Evolutionary conservation across 805 yeast genomes (phyloP).

Genomic region (Schwanniomyces sp.): DNA sequence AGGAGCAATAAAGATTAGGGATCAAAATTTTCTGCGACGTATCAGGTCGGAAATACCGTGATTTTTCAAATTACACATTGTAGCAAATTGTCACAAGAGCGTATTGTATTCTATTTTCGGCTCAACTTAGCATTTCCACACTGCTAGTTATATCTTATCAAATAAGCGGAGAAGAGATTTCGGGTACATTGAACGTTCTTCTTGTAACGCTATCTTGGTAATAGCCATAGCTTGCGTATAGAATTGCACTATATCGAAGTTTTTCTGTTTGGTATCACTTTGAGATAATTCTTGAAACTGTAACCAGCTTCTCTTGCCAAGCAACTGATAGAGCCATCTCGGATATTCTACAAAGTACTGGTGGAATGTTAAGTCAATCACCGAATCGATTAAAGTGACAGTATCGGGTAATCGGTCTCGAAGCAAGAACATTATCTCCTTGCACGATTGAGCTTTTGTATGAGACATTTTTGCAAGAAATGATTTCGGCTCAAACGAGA

Average conservation of each 20-base stretch:
- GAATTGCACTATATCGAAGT: slow-evolving; percentile 5
- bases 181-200: background rate
- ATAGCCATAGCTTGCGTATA: slow-evolving; percentile 1
- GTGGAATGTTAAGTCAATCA: slow-evolving; percentile 6
- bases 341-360: slow-evolving; percentile 10
- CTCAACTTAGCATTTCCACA: background rate
- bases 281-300: slow-evolving; percentile 10
- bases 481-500: slow-evolving; percentile 2
- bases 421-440: slow-evolving; percentile 6
- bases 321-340: slow-evolving; percentile 12
- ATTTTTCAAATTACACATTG: background rate
- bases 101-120: background rate
- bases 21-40: slow-evolving; percentile 2
- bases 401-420: slow-evolving; percentile 10
- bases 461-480: slow-evolving; percentile 2
- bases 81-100: slow-evolving; percentile 6
- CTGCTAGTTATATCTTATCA: background rate
- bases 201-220: slow-evolving; percentile 2
- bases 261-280: background rate
- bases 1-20: slow-evolving; percentile 5
- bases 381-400: slow-evolving; percentile 1
- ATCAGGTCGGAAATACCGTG: background rate
- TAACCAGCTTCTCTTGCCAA: slow-evolving; percentile 15
- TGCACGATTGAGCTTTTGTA: slow-evolving; percentile 8
- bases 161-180: background rate